Conservation (phyloP, 31 red algal genomes). For the Bonnemaisonia californica region DNA sequence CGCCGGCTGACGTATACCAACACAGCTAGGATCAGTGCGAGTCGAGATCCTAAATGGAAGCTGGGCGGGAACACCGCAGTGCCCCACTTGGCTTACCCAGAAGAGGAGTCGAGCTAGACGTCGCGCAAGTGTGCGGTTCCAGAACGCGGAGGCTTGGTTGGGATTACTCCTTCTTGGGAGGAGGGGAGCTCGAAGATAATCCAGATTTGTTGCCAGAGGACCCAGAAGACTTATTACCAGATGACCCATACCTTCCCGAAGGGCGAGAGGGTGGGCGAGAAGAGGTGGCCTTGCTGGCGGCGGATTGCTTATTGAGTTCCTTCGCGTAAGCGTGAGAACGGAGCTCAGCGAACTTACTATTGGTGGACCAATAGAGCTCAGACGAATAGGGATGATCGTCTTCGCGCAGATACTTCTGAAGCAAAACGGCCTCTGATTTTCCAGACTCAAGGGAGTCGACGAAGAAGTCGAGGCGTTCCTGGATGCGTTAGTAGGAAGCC, state of each 20-base stretch:
- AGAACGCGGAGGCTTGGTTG: no score
- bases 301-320: conserved; percentile 34
- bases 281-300: neutral
- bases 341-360: conserved; percentile 34
- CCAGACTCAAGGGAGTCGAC: conserved; percentile 37
- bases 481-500: conserved; percentile 15
- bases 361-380: conserved; percentile 4
- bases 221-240: neutral
- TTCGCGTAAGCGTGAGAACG: conserved; percentile 19
- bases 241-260: neutral
- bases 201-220: conserved; percentile 44
- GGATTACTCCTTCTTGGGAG: no score
- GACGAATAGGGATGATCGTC: conserved; percentile 18
- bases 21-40: no score
- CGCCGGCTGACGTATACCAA: no score
- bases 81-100: no score
- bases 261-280: no score
- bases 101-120: no score
- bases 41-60: no score
- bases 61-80: no score
- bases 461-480: conserved; percentile 61
- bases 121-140: no score
- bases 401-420: conserved; percentile 45
- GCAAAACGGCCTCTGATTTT: conserved; percentile 41
- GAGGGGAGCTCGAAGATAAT: no score